A percentile compares a stretch with the other conserved stretches of the same genome.
These are phyloP conservation scores for Stemphylium lycopersici DNA, from an alignment of 2,329 filamentous ascomycete genomes.

Conservation along the genomic window DNA sequence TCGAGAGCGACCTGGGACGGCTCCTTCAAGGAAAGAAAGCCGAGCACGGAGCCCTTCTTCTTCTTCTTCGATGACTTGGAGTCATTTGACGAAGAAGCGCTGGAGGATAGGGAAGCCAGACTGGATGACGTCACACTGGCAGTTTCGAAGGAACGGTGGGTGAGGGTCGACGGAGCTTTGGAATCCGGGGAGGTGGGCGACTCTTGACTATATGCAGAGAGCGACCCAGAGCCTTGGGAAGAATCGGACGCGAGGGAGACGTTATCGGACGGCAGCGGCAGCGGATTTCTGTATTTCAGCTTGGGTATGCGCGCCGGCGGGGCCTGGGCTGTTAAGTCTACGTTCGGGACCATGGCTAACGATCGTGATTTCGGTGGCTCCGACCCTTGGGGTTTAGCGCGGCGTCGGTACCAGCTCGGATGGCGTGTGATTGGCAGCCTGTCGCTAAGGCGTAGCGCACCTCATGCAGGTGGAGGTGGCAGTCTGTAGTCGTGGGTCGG, in stretches of 20 bases:
- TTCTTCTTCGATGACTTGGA: constrained; percentile 41
- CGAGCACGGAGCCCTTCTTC: constrained; percentile 49
- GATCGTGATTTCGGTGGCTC: constrained; percentile 32
- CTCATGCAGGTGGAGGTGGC: constrained; percentile 19
- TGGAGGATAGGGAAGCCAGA: constrained; percentile 40
- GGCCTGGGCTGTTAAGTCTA: constrained; percentile 35
- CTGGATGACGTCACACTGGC: constrained; percentile 36
- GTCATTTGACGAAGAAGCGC: constrained; percentile 34
- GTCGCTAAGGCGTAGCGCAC: constrained; percentile 22
- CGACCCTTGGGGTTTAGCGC: constrained; percentile 27
- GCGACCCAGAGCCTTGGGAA: constrained; percentile 10
- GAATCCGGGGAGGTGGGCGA: constrained; percentile 15
- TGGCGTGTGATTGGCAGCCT: constrained; percentile 30
- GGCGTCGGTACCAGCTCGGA: constrained; percentile 13
- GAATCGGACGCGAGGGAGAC: constrained; percentile 18
- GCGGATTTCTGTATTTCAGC: constrained; percentile 42
- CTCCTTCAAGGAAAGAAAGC: constrained; percentile 57
- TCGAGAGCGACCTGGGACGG: constrained; percentile 56
- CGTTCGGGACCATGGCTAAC: constrained; percentile 36
- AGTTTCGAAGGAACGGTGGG: constrained; percentile 25
- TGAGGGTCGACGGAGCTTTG: constrained; percentile 10
- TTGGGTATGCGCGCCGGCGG: constrained; percentile 41
- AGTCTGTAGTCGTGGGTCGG: background rate
- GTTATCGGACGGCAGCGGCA: constrained; percentile 28
- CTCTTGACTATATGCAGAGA: constrained; percentile 11